Evolutionary conservation across 345 rosid species (phyloP), one percentile per base, ranked within the genome.

Genomic region (Salix purpurea): DNA sequence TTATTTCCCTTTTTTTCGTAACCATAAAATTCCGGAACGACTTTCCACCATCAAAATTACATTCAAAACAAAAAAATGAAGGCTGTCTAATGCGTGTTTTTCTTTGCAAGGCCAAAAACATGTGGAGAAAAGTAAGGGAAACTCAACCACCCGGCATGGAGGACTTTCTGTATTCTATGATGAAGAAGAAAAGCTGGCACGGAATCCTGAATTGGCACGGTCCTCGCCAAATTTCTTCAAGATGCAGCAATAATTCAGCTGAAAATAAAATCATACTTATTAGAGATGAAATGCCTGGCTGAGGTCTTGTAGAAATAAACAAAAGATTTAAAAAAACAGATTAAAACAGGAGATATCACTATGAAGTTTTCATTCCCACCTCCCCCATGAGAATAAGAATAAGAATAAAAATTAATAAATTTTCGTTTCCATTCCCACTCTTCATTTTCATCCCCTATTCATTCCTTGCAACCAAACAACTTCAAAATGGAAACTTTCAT

Each of bases 221-320:
- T 91, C 97, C 48, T 89, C 81, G 39, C 80, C 89, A 71, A 82
- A 75, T 81, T 85, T 87, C 88, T 87, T 91, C 87, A 89, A 28
- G 71, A 91, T 78, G 67, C 84, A 81, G 87, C 91, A 91, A 87
- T 91, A 92, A 73, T 92, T 92, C 71, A 91, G 26, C 97, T 92
- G 88, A 60, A 46, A 83, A 72, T 65, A 76, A 66, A 75, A 76
- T 32, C 23, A 79, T 68, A 46, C 60, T 72, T 42, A 66, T 72
- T 67, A 80, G 80, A 65, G 36, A 79, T 71, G 36, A 74, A 66
- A 74, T 54, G 71, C 16, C 26, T 64, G 6, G 69, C 39, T 7
- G 6, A 18, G 9, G 10, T 62, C 56, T 4, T 6, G 15, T 34
- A 40, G 26, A 60, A 24, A 64, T 40, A 75, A 36, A 44, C 39